Evolutionary conservation across 1,139 yeast genomes (phyloP).

Genomic region (Candida neerlandica): DNA sequence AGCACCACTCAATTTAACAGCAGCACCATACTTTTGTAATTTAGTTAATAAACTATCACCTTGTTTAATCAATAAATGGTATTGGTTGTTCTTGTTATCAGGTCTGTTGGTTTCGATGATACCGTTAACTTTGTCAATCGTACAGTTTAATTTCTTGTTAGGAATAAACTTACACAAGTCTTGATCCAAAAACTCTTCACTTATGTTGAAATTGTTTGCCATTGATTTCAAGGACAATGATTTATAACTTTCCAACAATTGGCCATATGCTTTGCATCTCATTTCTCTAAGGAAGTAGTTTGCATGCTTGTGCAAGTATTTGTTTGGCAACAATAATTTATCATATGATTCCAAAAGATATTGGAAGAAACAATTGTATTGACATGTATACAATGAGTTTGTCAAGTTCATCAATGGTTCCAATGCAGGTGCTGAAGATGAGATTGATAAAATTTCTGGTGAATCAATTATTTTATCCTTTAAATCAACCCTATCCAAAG

Average conservation of each 20-base stretch:
- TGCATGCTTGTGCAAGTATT: constrained; percentile 78
- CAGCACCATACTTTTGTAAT: constrained; percentile 95
- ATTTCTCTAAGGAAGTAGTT: constrained; percentile 86
- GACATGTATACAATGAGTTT: constrained; percentile 86
- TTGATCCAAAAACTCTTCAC: constrained; percentile 75
- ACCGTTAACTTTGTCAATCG: constrained; percentile 93
- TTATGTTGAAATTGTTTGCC: constrained; percentile 92
- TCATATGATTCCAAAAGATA: constrained; percentile 80
- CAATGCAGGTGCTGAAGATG: constrained; percentile 69
- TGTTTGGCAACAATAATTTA: constrained; percentile 68
- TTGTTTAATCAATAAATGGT: constrained; percentile 82
- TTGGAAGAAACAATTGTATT: constrained; percentile 79
- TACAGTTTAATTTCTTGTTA: constrained; percentile 89
- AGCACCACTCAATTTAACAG: constrained; percentile 92
- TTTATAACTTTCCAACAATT: constrained; percentile 90
- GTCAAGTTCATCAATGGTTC: constrained; percentile 85
- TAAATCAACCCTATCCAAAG: constrained; percentile 81
- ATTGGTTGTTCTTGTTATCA: constrained; percentile 93
- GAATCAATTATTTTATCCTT: constrained; percentile 87
- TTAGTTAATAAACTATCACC: constrained; percentile 93
- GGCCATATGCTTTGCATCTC: constrained; percentile 95
- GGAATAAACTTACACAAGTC: constrained; percentile 93
- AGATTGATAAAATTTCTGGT: constrained; percentile 85
- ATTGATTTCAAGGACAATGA: constrained; percentile 85
- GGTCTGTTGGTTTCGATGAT: constrained; percentile 95